Percentiles rank a stretch among this genome's conserved stretches.
Evolutionary conservation across 2,329 filamentous ascomycete species (phyloP).

Genomic region (Pseudogymnoascus sp.): DNA sequence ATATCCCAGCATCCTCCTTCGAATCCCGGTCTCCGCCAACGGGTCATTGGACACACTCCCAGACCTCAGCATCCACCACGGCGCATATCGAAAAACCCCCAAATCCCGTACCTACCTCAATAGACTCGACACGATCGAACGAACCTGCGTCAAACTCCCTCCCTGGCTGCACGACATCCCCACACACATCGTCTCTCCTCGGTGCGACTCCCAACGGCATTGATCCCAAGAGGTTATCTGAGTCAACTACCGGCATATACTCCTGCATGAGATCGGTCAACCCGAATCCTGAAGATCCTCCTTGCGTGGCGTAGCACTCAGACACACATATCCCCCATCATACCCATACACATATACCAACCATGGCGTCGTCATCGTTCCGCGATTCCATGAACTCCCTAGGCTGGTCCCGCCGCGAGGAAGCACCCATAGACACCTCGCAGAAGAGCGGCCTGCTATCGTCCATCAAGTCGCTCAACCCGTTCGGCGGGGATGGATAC

Average conservation of each 20-base stretch:
- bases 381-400: slow-evolving; percentile 90
- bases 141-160: not conserved
- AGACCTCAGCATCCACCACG: not conserved
- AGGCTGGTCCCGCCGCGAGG: slow-evolving; percentile 86
- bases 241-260: not conserved
- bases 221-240: not conserved
- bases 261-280: not conserved
- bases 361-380: slow-evolving; percentile 82
- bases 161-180: not conserved
- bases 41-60: slow-evolving; percentile 29
- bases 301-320: not conserved
- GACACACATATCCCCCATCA: not conserved
- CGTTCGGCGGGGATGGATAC: slow-evolving; percentile 79
- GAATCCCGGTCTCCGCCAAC: slow-evolving; percentile 1
- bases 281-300: slow-evolving; percentile 14
- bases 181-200: not conserved
- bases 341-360: slow-evolving; percentile 16
- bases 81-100: not conserved
- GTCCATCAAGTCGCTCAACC: slow-evolving; percentile 76
- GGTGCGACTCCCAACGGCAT: not conserved
- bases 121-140: too few species aligned
- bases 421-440: slow-evolving; percentile 65
- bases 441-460: slow-evolving; percentile 68
- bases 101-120: too few species aligned
- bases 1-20: not conserved